phyloP scores from a whole-genome alignment of 768 basidiomycete species.

The Mycena rebaudengoi region DNA sequence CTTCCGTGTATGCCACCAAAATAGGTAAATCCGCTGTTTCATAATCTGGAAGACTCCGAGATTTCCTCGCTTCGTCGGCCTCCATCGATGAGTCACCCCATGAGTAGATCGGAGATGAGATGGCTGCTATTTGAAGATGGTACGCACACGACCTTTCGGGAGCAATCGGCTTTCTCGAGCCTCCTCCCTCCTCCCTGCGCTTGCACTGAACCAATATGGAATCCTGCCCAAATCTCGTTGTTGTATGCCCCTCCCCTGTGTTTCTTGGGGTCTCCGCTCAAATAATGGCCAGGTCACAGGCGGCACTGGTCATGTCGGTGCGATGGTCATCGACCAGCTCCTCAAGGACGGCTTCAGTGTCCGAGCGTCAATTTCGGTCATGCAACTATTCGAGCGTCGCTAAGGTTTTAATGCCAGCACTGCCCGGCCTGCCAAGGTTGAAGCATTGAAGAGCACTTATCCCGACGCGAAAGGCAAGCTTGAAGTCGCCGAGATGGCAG shows the following conservation, averaged over 20 bases:
- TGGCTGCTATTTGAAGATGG: too few species aligned
- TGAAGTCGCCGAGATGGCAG: constrained; percentile 5
- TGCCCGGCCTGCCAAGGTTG: not conserved
- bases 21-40: too few species aligned
- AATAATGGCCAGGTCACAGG: not conserved
- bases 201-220: not conserved
- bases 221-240: not conserved
- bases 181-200: too few species aligned
- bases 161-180: too few species aligned
- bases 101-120: too few species aligned
- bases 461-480: constrained; percentile 1
- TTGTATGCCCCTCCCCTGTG: not conserved
- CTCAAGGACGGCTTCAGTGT: constrained; percentile 6
- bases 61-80: too few species aligned
- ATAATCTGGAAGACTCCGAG: too few species aligned
- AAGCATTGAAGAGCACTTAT: not conserved
- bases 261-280: not conserved
- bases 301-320: constrained; percentile 5
- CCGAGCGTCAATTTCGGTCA: not conserved
- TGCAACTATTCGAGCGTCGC: not conserved
- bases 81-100: too few species aligned
- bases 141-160: too few species aligned
- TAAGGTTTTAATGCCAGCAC: not conserved
- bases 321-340: constrained; percentile 7
- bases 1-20: too few species aligned